Percentiles rank a stretch among this genome's conserved stretches.
phyloP scores from a whole-genome alignment of 345 rosid species.

The Eucalyptus marginata region DNA sequence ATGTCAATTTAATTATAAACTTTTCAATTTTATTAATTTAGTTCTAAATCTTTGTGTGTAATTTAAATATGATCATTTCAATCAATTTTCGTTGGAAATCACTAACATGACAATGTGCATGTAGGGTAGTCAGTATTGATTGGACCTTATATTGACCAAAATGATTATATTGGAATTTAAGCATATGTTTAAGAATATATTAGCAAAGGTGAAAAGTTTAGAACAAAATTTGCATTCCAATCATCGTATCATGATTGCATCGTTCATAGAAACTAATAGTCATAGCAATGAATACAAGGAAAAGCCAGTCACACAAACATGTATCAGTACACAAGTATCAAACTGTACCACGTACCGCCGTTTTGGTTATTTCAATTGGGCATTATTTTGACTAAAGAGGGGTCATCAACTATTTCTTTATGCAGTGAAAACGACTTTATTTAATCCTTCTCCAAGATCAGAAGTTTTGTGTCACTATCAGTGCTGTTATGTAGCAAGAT shows the following conservation, averaged over 20 bases:
- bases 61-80: rapidly evolving
- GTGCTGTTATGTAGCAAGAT: neutral
- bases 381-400: neutral
- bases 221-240: rapidly evolving
- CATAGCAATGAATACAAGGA: neutral
- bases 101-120: neutral
- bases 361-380: neutral
- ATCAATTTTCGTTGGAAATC: neutral
- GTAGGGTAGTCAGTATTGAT: neutral
- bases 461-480: neutral
- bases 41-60: neutral
- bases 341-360: neutral
- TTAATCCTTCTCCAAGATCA: neutral
- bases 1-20: neutral
- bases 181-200: neutral
- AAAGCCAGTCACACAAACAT: neutral
- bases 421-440: neutral
- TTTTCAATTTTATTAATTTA: neutral
- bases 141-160: neutral
- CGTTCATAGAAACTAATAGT: neutral
- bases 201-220: neutral
- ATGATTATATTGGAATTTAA: neutral
- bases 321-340: neutral
- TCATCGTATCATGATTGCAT: neutral
- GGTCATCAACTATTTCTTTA: neutral